Evolutionary conservation across 202 grass and related monocot species (phyloP).

Genomic region (Hordeum pubiflorum): DNA sequence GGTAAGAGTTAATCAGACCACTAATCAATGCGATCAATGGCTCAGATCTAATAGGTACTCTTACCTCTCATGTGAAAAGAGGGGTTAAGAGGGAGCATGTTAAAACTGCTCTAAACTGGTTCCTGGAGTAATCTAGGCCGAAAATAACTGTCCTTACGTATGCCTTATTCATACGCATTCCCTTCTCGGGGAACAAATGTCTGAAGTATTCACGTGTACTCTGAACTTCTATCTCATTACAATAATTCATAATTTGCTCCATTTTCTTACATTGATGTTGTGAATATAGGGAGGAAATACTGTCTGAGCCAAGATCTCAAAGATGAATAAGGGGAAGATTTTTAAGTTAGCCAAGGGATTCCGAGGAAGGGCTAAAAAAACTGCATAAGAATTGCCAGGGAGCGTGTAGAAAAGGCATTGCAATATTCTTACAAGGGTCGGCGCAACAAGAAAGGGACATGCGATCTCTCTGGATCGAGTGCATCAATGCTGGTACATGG

Average conservation of each 20-base stretch:
- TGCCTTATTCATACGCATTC: neutral
- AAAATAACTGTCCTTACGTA: neutral
- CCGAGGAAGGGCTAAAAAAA: constrained; percentile 87
- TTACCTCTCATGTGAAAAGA: too few species aligned
- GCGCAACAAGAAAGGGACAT: constrained; percentile 93
- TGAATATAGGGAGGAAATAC: neutral
- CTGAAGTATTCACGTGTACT: neutral
- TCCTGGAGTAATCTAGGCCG: neutral
- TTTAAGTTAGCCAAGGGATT: constrained; percentile 94
- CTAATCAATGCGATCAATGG: too few species aligned
- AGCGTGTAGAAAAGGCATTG: constrained; percentile 85
- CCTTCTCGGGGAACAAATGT: neutral
- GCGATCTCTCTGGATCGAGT: constrained; percentile 91
- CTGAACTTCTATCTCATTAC: neutral
- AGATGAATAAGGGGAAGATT: constrained; percentile 92
- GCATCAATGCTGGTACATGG: constrained; percentile 79
- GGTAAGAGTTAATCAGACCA: too few species aligned
- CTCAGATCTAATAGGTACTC: too few species aligned
- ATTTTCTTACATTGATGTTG: constrained; percentile 1
- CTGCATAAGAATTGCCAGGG: constrained; percentile 77
- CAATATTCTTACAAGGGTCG: constrained; percentile 84
- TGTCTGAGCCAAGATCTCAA: neutral
- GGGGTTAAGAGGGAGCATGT: too few species aligned
- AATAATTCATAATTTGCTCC: neutral
- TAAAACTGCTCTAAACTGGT: too few species aligned